phyloP scores from a whole-genome alignment of 345 rosid species.

The Melaleuca alternifolia region DNA sequence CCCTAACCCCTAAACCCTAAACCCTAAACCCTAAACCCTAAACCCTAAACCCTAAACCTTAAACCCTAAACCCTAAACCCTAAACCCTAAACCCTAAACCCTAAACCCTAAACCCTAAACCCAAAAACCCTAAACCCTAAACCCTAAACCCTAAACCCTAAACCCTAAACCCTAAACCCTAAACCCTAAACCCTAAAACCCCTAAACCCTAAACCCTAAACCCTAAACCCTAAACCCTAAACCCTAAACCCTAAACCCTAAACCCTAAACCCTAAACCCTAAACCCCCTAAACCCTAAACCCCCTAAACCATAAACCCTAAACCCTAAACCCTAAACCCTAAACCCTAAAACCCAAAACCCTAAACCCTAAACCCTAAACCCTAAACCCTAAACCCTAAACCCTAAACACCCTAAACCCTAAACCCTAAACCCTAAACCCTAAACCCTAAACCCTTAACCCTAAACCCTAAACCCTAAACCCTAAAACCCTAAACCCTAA shows the following conservation, averaged over 20 bases:
- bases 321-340: not conserved
- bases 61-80: not conserved
- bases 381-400: not conserved
- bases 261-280: not conserved
- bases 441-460: not conserved
- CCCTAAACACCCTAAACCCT: not conserved
- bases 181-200: conserved; percentile 5
- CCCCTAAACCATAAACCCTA: too few species aligned
- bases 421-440: not conserved
- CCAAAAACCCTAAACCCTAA: conserved; percentile 2
- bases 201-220: not conserved
- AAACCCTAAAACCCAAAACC: not conserved
- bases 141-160: conserved; percentile 2
- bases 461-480: not conserved
- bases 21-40: not conserved
- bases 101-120: conserved; percentile 1
- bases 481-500: not conserved
- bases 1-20: not conserved
- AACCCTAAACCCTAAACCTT: conserved; percentile 1
- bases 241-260: not conserved
- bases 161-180: conserved; percentile 4
- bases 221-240: not conserved
- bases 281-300: not conserved
- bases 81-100: conserved; percentile 1
- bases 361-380: not conserved